phyloP scores from a whole-genome alignment of 768 basidiomycete species.

The Calvatia gigantea region DNA sequence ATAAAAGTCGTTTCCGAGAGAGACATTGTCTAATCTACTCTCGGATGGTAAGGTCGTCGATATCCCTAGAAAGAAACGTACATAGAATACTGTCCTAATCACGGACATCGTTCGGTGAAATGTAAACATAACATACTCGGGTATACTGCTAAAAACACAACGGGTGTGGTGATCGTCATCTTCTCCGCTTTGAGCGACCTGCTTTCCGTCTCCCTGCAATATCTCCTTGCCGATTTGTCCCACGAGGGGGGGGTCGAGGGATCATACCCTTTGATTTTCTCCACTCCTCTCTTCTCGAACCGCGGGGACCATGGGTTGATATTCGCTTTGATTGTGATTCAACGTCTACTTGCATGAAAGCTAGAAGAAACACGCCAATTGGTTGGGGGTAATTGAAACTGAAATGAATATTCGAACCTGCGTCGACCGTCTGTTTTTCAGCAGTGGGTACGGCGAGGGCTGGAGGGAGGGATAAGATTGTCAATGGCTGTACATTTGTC shows the following conservation, averaged over 20 bases:
- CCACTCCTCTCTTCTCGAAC: conserved; percentile 80
- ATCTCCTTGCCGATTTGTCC: conserved; percentile 67
- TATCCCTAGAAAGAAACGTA: neutral
- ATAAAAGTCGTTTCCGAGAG: conserved; percentile 12
- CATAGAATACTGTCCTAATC: neutral
- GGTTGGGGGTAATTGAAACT: neutral
- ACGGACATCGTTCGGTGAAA: neutral
- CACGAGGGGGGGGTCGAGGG: conserved; percentile 43
- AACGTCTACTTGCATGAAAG: conserved; percentile 54
- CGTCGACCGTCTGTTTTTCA: conserved; percentile 19
- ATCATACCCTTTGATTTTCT: conserved; percentile 72
- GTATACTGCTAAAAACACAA: conserved; percentile 3
- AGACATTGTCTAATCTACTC: conserved; percentile 6
- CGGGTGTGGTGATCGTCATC: conserved; percentile 34
- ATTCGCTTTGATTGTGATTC: conserved; percentile 34
- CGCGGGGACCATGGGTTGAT: conserved; percentile 81
- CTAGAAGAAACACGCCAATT: conserved; percentile 23
- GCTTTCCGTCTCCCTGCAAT: conserved; percentile 60
- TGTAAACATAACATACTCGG: neutral
- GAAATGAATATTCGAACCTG: conserved; percentile 27
- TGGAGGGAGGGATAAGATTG: conserved; percentile 36
- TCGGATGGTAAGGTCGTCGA: conserved; percentile 8
- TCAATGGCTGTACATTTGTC: conserved; percentile 31
- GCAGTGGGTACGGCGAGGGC: conserved; percentile 23
- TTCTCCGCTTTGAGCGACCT: conserved; percentile 67